phyloP scores from a whole-genome alignment of 148 eudicot genomes.

The Vaccinium darrowii region DNA sequence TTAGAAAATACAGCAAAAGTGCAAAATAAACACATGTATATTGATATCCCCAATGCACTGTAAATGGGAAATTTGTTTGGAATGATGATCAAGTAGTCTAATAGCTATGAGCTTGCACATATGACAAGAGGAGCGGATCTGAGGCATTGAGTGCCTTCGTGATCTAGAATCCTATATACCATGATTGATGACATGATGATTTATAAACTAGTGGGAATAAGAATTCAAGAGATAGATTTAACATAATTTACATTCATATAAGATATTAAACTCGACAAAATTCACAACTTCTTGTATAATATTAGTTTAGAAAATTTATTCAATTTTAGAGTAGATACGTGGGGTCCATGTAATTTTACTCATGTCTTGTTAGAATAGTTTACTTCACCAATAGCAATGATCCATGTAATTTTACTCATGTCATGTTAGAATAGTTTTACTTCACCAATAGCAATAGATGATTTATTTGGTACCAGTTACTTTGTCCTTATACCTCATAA shows the following conservation, averaged over 20 bases:
- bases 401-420: not conserved
- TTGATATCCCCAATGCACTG: not conserved
- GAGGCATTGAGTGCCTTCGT: not conserved
- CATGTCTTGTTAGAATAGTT: not conserved
- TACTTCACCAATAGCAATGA: not conserved
- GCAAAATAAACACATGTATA: not conserved
- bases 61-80: not conserved
- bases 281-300: not conserved
- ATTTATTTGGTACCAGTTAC: not conserved
- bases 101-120: not conserved
- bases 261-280: not conserved
- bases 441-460: not conserved
- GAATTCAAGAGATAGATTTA: not conserved
- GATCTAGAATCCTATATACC: not conserved
- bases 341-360: not conserved
- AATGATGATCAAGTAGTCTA: not conserved
- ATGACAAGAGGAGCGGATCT: not conserved
- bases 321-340: not conserved
- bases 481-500: not conserved
- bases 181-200: not conserved
- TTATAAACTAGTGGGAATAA: not conserved
- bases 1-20: not conserved
- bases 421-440: not conserved
- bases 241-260: not conserved
- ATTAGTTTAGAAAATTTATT: not conserved